Base-by-base conservation (phyloP, 2,329 filamentous ascomycete species). In the Leptographium lundbergii region DNA sequence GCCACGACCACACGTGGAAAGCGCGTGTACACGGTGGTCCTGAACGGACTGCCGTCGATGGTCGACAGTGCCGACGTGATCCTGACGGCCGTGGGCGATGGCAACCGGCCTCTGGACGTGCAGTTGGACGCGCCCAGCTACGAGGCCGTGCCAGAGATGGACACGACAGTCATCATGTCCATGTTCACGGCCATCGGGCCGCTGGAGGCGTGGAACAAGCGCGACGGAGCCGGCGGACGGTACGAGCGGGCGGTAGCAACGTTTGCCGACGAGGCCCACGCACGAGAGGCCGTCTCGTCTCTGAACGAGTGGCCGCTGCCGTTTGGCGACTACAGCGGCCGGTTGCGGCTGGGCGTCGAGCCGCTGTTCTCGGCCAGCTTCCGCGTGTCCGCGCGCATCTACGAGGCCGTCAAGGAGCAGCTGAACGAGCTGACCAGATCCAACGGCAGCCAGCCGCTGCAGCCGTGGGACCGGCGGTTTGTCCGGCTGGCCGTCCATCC, bases 281-380 rank as follows among this genome's bases (percentile, higher is more conserved):
- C 75, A 0, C 63, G 63, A 50, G 62, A 69, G 13, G 74, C 72
- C 0, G 68, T 65, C 2, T 60, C 54, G n/a, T 60, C 60, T 1
- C 65, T 77, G 0, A 63, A 75, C 54, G 59, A 68, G 10, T 66
- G n/a, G 6, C 58, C 53, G 3, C 47, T 77, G 5, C 61, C 67
- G 0, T 71, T 74, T 19, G 39, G 39, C 39, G 39, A 19, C 39
- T 19, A 5, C 39, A 63, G 69, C 0, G 59, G 60, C 4, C 64
- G 57, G 0, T 68, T 65, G 0, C 73, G 68, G 34, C 65, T 78
- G 1, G 73, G 69, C 3, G 65, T 74, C 1, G 66, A 67, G 22
- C 64, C 72, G 7, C 62, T 77, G 1, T 66, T 69, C 17, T 69
- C 70, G 0, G 69, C 69, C 14, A 71, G 70, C 53, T 70, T 75